A percentile compares a stretch with the other conserved stretches of the same genome.
Evolutionary conservation across 2,329 filamentous ascomycete genomes (phyloP).

Genomic region (Fusarium sp.): DNA sequence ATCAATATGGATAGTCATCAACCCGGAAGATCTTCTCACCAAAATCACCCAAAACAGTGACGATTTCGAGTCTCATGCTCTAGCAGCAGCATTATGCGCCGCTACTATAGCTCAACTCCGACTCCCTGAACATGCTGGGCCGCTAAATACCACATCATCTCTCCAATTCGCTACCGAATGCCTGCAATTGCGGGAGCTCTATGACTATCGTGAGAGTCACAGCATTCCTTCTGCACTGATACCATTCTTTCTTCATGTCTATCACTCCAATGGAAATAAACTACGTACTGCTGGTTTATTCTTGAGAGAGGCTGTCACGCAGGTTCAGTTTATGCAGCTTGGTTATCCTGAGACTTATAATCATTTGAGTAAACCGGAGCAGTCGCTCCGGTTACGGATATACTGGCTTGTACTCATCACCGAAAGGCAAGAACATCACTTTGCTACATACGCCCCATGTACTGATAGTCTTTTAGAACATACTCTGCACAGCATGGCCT

Average conservation of each 20-base stretch:
- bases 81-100: constrained; percentile 45
- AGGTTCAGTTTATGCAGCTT: constrained; percentile 40
- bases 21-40: constrained; percentile 31
- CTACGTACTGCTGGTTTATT: constrained; percentile 43
- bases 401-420: constrained; percentile 44
- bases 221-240: constrained; percentile 38
- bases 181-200: constrained; percentile 33
- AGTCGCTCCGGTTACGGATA: constrained; percentile 35
- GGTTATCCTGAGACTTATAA: constrained; percentile 37
- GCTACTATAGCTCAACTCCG: constrained; percentile 46
- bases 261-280: constrained; percentile 47
- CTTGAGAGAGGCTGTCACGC: constrained; percentile 43
- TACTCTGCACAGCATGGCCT: constrained; percentile 43
- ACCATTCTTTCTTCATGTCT: constrained; percentile 47
- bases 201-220: constrained; percentile 43
- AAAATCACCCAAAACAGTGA: constrained; percentile 24
- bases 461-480: constrained; percentile 12
- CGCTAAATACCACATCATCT: constrained; percentile 26
- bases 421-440: too few species aligned
- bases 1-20: constrained; percentile 44
- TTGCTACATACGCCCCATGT: too few species aligned
- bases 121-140: constrained; percentile 39
- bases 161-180: constrained; percentile 36
- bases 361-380: constrained; percentile 24
- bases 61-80: constrained; percentile 40